Conservation (phyloP, 2,329 filamentous ascomycete species). For the Hyphodiscus sp. region DNA sequence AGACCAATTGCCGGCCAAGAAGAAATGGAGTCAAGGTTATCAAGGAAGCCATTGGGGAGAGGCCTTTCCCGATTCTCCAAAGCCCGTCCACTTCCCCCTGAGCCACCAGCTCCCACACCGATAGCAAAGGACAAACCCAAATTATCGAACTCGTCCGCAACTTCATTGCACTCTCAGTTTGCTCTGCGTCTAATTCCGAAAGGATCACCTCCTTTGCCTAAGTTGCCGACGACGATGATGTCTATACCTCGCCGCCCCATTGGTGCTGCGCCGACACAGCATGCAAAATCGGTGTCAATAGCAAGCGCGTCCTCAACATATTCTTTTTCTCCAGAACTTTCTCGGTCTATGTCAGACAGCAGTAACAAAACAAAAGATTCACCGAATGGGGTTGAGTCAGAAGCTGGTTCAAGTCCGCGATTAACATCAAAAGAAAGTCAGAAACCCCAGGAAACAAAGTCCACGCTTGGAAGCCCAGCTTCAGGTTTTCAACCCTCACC, state of each 20-base stretch:
- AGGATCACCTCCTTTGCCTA: conserved; percentile 17
- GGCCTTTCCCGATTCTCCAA: conserved; percentile 25
- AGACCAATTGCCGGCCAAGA: not conserved
- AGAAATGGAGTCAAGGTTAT: not conserved
- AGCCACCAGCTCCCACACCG: not conserved
- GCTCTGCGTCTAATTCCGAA: conserved; percentile 19
- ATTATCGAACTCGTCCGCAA: not conserved
- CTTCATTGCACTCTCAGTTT: conserved; percentile 7
- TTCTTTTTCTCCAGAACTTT: conserved; percentile 21
- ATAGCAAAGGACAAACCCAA: conserved; percentile 1
- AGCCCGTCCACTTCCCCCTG: conserved; percentile 17
- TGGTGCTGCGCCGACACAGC: conserved; percentile 11
- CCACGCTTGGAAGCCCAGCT: conserved; percentile 13
- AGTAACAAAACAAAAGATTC: conserved; percentile 22
- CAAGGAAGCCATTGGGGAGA: conserved; percentile 12
- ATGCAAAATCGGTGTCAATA: conserved; percentile 14
- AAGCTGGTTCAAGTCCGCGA: conserved; percentile 14
- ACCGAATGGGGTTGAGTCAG: conserved; percentile 21
- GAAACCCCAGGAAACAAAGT: conserved; percentile 9
- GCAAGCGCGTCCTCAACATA: conserved; percentile 22
- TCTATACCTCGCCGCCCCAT: conserved; percentile 24
- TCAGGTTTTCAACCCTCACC: conserved; percentile 19
- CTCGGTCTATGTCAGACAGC: conserved; percentile 17
- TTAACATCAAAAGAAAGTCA: conserved; percentile 21
- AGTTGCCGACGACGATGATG: conserved; percentile 13